Percentiles rank a stretch among this genome's conserved stretches.
These are phyloP conservation scores for Spathaspora boniae DNA, from an alignment of 805 yeast genomes.

Conservation along the genomic window DNA sequence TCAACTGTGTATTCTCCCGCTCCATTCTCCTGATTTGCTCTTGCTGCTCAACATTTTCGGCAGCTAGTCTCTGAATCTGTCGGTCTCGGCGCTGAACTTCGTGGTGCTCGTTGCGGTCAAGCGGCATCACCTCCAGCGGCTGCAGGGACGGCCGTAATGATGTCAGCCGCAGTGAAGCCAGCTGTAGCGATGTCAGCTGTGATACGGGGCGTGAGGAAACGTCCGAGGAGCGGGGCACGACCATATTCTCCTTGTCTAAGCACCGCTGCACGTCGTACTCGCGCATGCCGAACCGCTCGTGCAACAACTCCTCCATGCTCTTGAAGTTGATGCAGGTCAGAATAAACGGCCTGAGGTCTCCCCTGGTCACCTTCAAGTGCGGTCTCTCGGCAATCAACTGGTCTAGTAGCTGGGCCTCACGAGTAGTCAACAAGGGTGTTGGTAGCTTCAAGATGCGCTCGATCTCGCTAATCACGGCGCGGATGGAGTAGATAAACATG, in stretches of 20 bases:
- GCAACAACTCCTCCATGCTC: conserved; percentile 19
- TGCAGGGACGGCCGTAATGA: too few species aligned
- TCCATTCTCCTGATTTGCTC: conserved; percentile 11
- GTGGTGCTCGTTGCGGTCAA: too few species aligned
- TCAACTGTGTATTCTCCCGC: conserved; percentile 8
- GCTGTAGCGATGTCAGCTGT: neutral
- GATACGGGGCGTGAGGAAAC: conserved; percentile 1
- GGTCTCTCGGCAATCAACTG: conserved; percentile 18
- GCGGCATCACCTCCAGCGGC: too few species aligned
- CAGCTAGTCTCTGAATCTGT: conserved; percentile 10
- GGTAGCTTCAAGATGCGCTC: conserved; percentile 16
- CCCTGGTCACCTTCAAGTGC: conserved; percentile 17
- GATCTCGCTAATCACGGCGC: conserved; percentile 19
- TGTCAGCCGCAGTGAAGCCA: too few species aligned
- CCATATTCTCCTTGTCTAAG: neutral
- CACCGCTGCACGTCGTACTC: conserved; percentile 5
- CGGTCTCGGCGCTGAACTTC: too few species aligned
- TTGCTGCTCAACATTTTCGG: conserved; percentile 7
- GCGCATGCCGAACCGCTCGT: conserved; percentile 19
- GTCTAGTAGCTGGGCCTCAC: conserved; percentile 14
- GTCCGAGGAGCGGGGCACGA: conserved; percentile 4
- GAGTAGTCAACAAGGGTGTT: conserved; percentile 16
- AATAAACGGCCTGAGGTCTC: conserved; percentile 22
- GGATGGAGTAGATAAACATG: conserved; percentile 22
- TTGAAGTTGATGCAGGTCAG: conserved; percentile 19